Percentiles rank a stretch among this genome's conserved stretches.
Evolutionary conservation across 495 filamentous ascomycete genomes (phyloP).

Genomic region (Bacidia rubella): DNA sequence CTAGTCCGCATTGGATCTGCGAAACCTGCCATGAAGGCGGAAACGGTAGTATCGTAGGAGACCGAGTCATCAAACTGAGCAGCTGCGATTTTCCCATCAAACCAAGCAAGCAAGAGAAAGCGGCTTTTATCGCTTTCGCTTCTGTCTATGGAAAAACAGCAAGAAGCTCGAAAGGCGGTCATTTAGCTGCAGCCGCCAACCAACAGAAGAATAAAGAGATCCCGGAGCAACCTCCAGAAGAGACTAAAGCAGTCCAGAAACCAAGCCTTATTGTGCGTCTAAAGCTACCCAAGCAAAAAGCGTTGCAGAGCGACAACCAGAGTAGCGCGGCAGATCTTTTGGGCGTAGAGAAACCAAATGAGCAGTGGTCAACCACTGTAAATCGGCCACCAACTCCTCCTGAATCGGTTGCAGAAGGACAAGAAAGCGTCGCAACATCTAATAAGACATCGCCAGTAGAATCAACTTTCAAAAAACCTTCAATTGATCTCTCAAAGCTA

Average conservation of each 20-base stretch:
- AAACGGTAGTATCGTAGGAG: not conserved
- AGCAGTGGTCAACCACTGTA: not conserved
- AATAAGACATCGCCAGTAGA: not conserved
- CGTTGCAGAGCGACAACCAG: not conserved
- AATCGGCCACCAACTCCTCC: slow-evolving; percentile 1
- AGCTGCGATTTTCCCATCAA: not conserved
- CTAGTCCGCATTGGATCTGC: not conserved
- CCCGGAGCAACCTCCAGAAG: not conserved
- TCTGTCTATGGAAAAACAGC: not conserved
- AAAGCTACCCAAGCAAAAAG: not conserved
- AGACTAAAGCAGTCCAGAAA: not conserved
- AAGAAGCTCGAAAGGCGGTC: not conserved
- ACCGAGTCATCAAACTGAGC: not conserved
- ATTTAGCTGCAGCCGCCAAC: not conserved
- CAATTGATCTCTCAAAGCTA: not conserved
- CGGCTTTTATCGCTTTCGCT: not conserved
- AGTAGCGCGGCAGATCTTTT: not conserved
- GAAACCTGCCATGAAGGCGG: not conserved
- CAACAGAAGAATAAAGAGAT: not conserved
- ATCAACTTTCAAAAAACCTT: not conserved
- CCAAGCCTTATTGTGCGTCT: not conserved
- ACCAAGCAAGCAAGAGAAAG: slow-evolving; percentile 1
- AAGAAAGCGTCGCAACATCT: not conserved
- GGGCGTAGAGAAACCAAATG: not conserved
- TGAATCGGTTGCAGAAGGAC: not conserved